Percentiles rank a stretch among this genome's conserved stretches.
Conservation (phyloP, 2,329 filamentous ascomycete species). For the Sordariomycetes sp. region DNA sequence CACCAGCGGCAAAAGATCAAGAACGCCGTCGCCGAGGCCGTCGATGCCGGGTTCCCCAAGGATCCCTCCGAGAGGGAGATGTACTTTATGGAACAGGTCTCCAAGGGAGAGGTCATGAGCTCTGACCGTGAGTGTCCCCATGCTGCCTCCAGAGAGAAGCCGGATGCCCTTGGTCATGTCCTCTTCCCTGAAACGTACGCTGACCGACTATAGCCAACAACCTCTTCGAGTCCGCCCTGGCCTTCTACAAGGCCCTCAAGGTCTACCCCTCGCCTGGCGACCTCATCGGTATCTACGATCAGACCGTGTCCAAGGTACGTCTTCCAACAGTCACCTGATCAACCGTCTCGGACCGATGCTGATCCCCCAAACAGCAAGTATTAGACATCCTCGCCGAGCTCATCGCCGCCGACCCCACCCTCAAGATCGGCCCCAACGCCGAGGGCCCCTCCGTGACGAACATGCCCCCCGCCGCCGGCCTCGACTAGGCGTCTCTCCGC, state of each 20-base stretch:
- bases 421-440: conserved; percentile 41
- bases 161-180: not conserved
- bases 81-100: conserved; percentile 95
- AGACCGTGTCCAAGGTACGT: conserved; percentile 84
- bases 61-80: conserved; percentile 88
- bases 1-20: conserved; percentile 64
- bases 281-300: conserved; percentile 93
- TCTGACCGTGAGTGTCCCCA: conserved; percentile 55
- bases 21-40: conserved; percentile 62
- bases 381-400: conserved; percentile 95
- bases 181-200: not conserved
- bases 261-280: conserved; percentile 92
- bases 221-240: conserved; percentile 68
- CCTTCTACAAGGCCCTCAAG: conserved; percentile 98
- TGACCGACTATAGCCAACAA: not conserved
- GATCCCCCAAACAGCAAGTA: conserved; percentile 49
- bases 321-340: not conserved
- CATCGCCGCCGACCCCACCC: conserved; percentile 78
- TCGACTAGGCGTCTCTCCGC: conserved; percentile 31
- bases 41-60: conserved; percentile 81
- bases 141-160: not conserved
- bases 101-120: conserved; percentile 72
- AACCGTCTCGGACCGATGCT: conserved; percentile 5
- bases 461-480: conserved; percentile 29
- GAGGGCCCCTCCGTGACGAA: conserved; percentile 1